Base-by-base conservation (phyloP, 192 early-diverging fungal genomes). In the Dispira parvispora region DNA sequence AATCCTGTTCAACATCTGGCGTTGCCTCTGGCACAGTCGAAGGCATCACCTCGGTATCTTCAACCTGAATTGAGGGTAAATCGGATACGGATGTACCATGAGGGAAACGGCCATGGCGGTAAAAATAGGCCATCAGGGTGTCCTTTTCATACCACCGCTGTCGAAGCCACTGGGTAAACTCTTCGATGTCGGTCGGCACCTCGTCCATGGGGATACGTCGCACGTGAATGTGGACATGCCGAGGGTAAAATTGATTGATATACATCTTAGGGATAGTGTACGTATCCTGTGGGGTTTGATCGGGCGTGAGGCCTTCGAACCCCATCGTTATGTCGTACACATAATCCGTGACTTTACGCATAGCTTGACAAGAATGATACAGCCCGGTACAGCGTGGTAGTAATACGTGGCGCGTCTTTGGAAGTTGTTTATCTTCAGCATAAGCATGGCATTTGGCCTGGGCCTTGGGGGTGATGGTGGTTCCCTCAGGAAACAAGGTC, bases 401-500 rank as follows among this genome's bases (percentile, higher is more conserved):
- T 45, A 98, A 64, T n/a, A 88, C 81, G 74, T 85, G 78, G 44
- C 32, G 42, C 6, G 58, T 43, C 5, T 23, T 14, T 20, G 58
- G 43, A 16, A 45, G 16, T n/a, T 20, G n/a, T 21, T 38, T 11
- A n/a, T 42, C 42, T 21, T 45, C 16, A n/a, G 89, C 89, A 68
- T 78, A 97, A 8, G 73, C 71, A 62, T 77, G 67, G 11, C 84
- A 87, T 18, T 81, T 82, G 56, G 71, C 76, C 8, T 82, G 80
- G 49, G 87, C 90, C 57, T 81, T 79, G 25, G 82, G 69, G 43
- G 90, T 90, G 38, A 91, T 79, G 13, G 93, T 83, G 16, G 95
- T 98, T 61, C 95, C 96, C 73, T 98, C 96, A 0, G 96, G 96
- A 75, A 93, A 98, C 21, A 98, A 80, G 20, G 95, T 76, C 26